Evolutionary conservation across 208 protist genomes (phyloP).

Genomic region (Leishmania martiniquensis): DNA sequence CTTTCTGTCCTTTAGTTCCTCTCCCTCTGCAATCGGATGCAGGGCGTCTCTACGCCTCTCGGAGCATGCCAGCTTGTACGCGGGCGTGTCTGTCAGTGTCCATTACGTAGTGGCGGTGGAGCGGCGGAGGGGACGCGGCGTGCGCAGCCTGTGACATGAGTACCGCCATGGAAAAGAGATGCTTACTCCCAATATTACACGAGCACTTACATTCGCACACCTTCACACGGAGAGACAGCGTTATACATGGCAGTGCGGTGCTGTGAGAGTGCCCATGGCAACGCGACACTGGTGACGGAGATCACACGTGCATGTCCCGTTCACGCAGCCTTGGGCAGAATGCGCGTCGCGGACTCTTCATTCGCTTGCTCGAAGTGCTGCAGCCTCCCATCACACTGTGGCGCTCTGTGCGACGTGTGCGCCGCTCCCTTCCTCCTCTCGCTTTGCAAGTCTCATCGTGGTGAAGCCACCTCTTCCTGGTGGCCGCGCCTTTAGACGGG

Average conservation of each 20-base stretch:
- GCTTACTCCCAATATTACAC: too few relatives aligned
- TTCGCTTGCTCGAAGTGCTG: neutral
- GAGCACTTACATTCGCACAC: neutral
- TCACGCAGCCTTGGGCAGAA: neutral
- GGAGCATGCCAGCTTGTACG: too few relatives aligned
- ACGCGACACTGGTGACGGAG: neutral
- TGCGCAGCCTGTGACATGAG: neutral
- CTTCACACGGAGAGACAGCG: neutral
- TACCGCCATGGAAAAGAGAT: neutral
- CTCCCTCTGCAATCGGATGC: neutral
- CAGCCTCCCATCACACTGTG: neutral
- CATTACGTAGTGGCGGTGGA: too few relatives aligned
- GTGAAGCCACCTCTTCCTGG: neutral
- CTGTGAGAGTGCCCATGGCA: neutral
- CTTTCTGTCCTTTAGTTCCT: constrained; percentile 16
- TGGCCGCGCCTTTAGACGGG: too few relatives aligned
- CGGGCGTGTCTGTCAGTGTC: too few relatives aligned
- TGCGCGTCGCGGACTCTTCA: neutral
- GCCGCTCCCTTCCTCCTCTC: neutral
- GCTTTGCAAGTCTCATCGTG: neutral
- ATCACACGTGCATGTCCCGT: neutral
- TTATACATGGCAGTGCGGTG: neutral
- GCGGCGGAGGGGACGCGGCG: neutral
- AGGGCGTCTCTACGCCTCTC: too few relatives aligned
- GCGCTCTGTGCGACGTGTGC: neutral